Evolutionary conservation across 83 land plant genomes (phyloP).

Genomic region (Diphasiastrum complanatum): DNA sequence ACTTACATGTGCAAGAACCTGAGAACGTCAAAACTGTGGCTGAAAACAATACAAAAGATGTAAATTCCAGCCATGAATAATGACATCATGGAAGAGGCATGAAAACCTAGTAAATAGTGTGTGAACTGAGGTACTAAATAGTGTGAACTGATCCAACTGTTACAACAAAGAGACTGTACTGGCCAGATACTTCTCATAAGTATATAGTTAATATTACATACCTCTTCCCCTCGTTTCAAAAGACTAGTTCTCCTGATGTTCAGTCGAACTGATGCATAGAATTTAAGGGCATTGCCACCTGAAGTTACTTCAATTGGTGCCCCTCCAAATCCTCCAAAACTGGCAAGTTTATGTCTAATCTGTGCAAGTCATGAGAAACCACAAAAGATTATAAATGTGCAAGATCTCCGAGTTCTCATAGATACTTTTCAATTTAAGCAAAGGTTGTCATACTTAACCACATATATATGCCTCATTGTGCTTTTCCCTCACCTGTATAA

Average conservation of each 20-base stretch:
- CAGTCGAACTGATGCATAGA: slow-evolving; percentile 92
- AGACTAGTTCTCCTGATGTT: slow-evolving; percentile 62
- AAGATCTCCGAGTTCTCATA: no score
- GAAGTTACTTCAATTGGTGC: slow-evolving; percentile 75
- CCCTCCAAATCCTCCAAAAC: slow-evolving; percentile 65
- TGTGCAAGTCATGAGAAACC: no score
- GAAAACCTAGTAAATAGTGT: neutral
- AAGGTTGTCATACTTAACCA: no score
- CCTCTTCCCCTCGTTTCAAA: slow-evolving; percentile 91
- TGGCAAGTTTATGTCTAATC: slow-evolving; percentile 65
- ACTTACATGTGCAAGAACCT: no score
- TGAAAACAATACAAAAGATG: no score
- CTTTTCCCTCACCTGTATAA: no score
- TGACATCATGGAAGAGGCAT: no score
- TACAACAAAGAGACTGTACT: neutral
- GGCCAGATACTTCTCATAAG: neutral
- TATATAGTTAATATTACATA: slow-evolving; percentile 13
- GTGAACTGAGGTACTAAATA: neutral
- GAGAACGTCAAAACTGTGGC: no score
- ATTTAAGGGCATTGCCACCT: slow-evolving; percentile 97
- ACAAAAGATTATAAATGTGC: no score
- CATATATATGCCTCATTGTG: no score
- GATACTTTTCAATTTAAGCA: no score
- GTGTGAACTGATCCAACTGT: neutral
- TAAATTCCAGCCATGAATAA: no score